Evolutionary conservation across 2,329 filamentous ascomycete species (phyloP), one percentile per base, ranked within the genome.

Genomic region (Pyrenochaeta sp.): DNA sequence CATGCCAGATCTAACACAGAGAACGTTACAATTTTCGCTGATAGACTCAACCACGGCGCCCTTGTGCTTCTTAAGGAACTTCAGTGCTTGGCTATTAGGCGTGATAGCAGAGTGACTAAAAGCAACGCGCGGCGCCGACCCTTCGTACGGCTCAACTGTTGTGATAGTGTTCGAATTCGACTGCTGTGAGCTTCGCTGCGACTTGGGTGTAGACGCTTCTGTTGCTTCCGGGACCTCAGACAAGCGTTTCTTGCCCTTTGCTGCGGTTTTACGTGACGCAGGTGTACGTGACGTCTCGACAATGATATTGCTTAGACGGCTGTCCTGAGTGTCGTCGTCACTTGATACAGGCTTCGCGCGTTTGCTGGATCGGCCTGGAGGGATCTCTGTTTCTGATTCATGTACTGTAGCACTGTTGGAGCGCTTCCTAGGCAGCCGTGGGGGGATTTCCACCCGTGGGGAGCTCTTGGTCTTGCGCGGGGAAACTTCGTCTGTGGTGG

Each of bases 1-100:
- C 12, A 72, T 64, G 7, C 74, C 74, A 27, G 76, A 64, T 30
- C 73, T 74, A 2, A 82, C 73, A 57, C 74, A 76, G 25, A 77
- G 58, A 30, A 77, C 52, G 46, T 72, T 75, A 69, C 66, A 74
- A 10, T 54, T 54, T 13, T 70, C 66, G n/a, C 74, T 72, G 12
- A 78, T 65, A 7, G 69, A 63, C 0, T 77, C 66, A 22, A 76
- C 69, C 8, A 73, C 54, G 1, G 54, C 52, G 5, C 74, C 69
- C 13, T 72, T 71, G 19, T 77, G 68, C 27, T 66, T 71, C 36
- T 71, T 76, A 25, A 81, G 64, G 57, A 77, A 80, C 24, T 67
- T 74, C 8, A 72, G 61, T 7, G 70, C 53, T 6, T 62, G 52
- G 5, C 62, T 66, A 22, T 66, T 62, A 0, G 71, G 60, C 9